phyloP scores from a whole-genome alignment of 1,284 basidiomycete genomes.

The Inonotus obliquus region DNA sequence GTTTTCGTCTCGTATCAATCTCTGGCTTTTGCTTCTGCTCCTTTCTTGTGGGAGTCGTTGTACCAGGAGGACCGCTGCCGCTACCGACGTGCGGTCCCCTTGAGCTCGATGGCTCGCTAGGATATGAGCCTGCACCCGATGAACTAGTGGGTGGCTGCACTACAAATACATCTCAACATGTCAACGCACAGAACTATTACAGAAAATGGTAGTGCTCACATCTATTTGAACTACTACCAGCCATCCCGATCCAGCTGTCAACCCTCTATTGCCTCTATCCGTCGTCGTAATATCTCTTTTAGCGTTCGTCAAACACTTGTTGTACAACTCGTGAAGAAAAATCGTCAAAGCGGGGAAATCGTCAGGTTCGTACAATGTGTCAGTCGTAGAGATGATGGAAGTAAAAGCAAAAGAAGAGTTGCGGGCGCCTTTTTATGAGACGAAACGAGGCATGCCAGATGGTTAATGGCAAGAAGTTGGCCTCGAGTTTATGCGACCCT shows the following conservation, averaged over 20 bases:
- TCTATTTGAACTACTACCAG: background rate
- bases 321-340: background rate
- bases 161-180: background rate
- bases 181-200: background rate
- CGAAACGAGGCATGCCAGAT: background rate
- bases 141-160: constrained; percentile 6
- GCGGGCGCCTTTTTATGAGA: background rate
- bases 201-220: background rate
- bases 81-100: constrained; percentile 1
- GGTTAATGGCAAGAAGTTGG: background rate
- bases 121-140: background rate
- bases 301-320: background rate
- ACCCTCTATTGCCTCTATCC: background rate
- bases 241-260: background rate
- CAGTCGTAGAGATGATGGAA: background rate
- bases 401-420: background rate
- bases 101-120: constrained; percentile 9
- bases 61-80: background rate
- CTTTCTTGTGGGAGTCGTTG: constrained; percentile 13
- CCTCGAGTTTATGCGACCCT: background rate
- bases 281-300: background rate
- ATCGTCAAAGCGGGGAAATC: background rate
- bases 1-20: constrained; percentile 37
- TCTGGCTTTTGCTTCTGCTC: constrained; percentile 5
- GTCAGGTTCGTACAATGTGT: background rate